A percentile compares a stretch with the other conserved stretches of the same genome.
phyloP scores from a whole-genome alignment of 2,329 filamentous ascomycete genomes.

The Cladosporium sp. region DNA sequence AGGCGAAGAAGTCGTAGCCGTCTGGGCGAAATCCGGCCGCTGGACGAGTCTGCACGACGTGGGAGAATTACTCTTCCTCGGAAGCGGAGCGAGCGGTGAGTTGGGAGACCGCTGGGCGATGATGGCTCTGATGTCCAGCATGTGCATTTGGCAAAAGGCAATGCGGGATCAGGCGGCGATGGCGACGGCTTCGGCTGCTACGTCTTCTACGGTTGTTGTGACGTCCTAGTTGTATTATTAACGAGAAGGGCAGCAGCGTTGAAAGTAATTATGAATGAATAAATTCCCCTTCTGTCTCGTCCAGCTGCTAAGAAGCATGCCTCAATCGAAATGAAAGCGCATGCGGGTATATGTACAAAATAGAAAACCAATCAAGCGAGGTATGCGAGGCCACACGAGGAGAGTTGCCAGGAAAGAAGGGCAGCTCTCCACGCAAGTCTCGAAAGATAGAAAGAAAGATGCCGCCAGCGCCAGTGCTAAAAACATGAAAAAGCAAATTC shows the following conservation, averaged over 20 bases:
- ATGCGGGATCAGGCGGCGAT: conserved; percentile 3
- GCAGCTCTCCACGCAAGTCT: not conserved
- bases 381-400: too few relatives aligned
- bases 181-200: not conserved
- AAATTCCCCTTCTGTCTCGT: too few relatives aligned
- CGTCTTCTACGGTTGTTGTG: not conserved
- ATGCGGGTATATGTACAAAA: conserved; percentile 8
- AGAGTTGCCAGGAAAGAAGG: too few relatives aligned
- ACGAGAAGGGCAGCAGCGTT: too few relatives aligned
- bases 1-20: conserved; percentile 19
- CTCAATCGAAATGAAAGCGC: too few relatives aligned
- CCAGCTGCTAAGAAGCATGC: too few relatives aligned
- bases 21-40: conserved; percentile 18
- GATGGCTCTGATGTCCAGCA: conserved; percentile 15
- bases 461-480: conserved; percentile 12
- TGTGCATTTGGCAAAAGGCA: conserved; percentile 16
- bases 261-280: too few relatives aligned
- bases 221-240: too few relatives aligned
- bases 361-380: not conserved
- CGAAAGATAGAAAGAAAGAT: not conserved
- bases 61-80: conserved; percentile 17
- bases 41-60: conserved; percentile 17
- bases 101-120: conserved; percentile 17
- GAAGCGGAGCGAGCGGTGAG: conserved; percentile 13
- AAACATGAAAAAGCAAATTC: not conserved